Conservation (phyloP, 768 basidiomycete species). For the Podaxis sp. region DNA sequence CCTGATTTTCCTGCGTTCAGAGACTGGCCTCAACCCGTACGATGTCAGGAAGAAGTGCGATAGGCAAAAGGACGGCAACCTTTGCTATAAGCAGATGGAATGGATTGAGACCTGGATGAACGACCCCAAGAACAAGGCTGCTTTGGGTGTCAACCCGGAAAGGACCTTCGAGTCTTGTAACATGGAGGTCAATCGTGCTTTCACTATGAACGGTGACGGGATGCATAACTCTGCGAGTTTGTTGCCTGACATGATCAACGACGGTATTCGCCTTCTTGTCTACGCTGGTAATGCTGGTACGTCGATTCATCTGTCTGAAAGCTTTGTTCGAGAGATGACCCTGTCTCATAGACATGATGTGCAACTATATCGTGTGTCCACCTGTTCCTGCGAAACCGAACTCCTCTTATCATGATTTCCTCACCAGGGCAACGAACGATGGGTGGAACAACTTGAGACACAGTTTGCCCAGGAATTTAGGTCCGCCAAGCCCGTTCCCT, state of each 20-base stretch:
- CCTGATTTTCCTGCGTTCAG: constrained; percentile 30
- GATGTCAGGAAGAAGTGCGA: constrained; percentile 83
- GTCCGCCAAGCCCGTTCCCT: constrained; percentile 48
- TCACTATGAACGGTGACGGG: constrained; percentile 80
- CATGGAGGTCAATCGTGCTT: constrained; percentile 77
- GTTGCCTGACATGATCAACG: constrained; percentile 77
- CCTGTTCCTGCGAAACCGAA: background rate
- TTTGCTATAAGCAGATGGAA: constrained; percentile 77
- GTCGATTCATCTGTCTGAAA: constrained; percentile 22
- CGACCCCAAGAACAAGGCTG: constrained; percentile 69
- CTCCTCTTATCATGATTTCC: background rate
- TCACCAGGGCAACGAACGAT: constrained; percentile 70
- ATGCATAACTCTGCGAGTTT: constrained; percentile 81
- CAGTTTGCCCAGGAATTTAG: constrained; percentile 63
- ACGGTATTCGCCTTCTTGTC: constrained; percentile 81
- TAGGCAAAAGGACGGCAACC: constrained; percentile 60
- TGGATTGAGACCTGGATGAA: constrained; percentile 95
- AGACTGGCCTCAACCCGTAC: constrained; percentile 83
- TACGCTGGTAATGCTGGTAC: constrained; percentile 86
- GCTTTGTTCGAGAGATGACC: background rate
- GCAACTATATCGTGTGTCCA: constrained; percentile 66
- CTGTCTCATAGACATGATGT: constrained; percentile 68
- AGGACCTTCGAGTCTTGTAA: constrained; percentile 72
- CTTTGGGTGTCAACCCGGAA: constrained; percentile 67
- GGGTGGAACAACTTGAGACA: constrained; percentile 67